Percentiles rank a stretch among this genome's conserved stretches.
phyloP scores from a whole-genome alignment of 2,329 filamentous ascomycete genomes.

The Penicillium carneum region DNA sequence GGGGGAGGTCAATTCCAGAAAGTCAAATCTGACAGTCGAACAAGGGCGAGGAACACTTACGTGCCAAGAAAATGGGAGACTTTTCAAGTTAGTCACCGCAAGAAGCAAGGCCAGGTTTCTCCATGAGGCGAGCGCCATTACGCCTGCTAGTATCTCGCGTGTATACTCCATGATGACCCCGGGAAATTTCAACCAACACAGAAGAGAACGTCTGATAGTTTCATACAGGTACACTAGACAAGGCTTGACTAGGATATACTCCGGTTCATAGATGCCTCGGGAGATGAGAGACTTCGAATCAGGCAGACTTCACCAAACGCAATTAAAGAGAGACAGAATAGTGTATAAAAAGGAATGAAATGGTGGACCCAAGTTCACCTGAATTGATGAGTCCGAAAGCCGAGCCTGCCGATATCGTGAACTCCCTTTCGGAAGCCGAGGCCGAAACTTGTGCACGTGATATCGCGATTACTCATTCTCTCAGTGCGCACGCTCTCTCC shows the following conservation, averaged over 20 bases:
- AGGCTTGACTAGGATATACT: constrained; percentile 6
- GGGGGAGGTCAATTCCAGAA: background rate
- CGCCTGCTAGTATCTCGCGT: constrained; percentile 32
- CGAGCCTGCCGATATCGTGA: constrained; percentile 10
- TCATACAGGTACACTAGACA: background rate
- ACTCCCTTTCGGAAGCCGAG: constrained; percentile 13
- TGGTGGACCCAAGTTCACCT: background rate
- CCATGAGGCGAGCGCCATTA: constrained; percentile 43
- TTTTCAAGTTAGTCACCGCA: constrained; percentile 49
- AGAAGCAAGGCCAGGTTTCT: constrained; percentile 47
- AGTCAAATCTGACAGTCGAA: background rate
- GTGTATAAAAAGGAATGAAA: background rate
- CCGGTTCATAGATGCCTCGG: background rate
- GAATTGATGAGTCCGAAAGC: constrained; percentile 3
- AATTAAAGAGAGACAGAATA: background rate
- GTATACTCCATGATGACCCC: constrained; percentile 28
- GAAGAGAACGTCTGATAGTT: background rate
- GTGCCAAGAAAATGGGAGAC: constrained; percentile 50
- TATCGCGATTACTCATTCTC: constrained; percentile 5
- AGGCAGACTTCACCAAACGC: background rate
- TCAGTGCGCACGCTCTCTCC: background rate
- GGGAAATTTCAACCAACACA: background rate
- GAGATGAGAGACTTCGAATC: background rate
- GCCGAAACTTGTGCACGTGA: constrained; percentile 4
- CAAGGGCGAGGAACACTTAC: constrained; percentile 38